phyloP scores from a whole-genome alignment of 2,329 filamentous ascomycete species.

The Dryadomyces quercus-mongolicae region DNA sequence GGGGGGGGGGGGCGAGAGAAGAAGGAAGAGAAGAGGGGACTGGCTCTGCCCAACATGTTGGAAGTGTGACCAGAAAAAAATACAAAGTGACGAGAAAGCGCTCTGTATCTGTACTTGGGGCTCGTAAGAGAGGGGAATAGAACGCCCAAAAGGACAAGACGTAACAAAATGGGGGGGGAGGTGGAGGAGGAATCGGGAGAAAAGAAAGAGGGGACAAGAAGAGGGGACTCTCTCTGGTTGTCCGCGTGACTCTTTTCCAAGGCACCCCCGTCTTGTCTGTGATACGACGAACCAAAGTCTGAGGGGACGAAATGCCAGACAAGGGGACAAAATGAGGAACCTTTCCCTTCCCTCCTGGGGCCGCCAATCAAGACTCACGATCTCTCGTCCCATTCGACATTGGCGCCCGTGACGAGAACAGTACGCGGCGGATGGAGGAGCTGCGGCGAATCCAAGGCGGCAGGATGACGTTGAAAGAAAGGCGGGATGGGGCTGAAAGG shows the following conservation, averaged over 20 bases:
- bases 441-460: not conserved
- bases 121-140: not conserved
- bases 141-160: not conserved
- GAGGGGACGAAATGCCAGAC: not conserved
- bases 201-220: not conserved
- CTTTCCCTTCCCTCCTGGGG: not conserved
- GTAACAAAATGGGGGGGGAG: too few relatives aligned
- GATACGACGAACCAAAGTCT: not conserved
- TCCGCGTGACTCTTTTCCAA: not conserved
- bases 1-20: too few relatives aligned
- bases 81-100: too few relatives aligned
- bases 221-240: not conserved
- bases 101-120: too few relatives aligned
- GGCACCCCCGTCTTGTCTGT: not conserved
- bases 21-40: too few relatives aligned
- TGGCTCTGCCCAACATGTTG: too few relatives aligned
- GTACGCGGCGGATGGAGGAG: not conserved
- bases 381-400: not conserved
- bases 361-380: not conserved
- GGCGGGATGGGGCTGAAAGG: not conserved
- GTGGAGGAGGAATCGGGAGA: not conserved
- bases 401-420: not conserved
- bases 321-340: not conserved
- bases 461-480: too few relatives aligned
- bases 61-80: too few relatives aligned